phyloP scores from a whole-genome alignment of 2,329 filamentous ascomycete species.

The Ascochyta clinopodiicola region DNA sequence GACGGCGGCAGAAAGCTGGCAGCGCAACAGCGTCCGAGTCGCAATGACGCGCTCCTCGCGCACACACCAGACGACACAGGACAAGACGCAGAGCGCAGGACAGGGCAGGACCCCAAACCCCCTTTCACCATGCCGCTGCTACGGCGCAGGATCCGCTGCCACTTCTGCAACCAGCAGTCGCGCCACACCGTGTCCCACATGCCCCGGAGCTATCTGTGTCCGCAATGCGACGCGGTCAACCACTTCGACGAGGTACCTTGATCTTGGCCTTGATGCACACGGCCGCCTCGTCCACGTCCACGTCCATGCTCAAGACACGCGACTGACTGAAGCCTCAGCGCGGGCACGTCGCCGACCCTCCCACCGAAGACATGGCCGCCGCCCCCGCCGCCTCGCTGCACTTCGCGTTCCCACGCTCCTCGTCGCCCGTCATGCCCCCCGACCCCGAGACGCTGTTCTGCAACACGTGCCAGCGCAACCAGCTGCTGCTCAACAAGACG shows the following conservation, averaged over 20 bases:
- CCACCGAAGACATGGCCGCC: constrained; percentile 57
- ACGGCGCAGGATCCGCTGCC: constrained; percentile 45
- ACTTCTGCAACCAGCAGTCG: constrained; percentile 42
- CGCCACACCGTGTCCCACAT: constrained; percentile 30
- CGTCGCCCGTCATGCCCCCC: constrained; percentile 28
- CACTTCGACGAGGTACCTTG: constrained; percentile 78
- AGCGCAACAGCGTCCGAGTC: too few relatives aligned
- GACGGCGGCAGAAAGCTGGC: constrained; percentile 18
- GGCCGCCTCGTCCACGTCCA: neutral
- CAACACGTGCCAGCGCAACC: constrained; percentile 83
- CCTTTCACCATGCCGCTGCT: constrained; percentile 39
- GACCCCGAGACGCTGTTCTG: constrained; percentile 65
- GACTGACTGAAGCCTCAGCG: constrained; percentile 60
- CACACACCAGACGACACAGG: too few relatives aligned
- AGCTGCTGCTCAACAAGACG: constrained; percentile 77
- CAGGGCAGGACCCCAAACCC: too few relatives aligned
- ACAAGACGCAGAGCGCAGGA: too few relatives aligned
- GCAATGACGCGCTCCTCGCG: constrained; percentile 2
- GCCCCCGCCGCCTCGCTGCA: constrained; percentile 28
- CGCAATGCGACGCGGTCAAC: constrained; percentile 83
- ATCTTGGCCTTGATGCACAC: neutral
- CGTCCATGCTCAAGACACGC: neutral
- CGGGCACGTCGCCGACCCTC: constrained; percentile 89
- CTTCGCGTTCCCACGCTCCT: constrained; percentile 35
- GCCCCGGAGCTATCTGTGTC: constrained; percentile 42